Evolutionary conservation across 106 monocot species (phyloP).

Genomic region (Posidonia australis): DNA sequence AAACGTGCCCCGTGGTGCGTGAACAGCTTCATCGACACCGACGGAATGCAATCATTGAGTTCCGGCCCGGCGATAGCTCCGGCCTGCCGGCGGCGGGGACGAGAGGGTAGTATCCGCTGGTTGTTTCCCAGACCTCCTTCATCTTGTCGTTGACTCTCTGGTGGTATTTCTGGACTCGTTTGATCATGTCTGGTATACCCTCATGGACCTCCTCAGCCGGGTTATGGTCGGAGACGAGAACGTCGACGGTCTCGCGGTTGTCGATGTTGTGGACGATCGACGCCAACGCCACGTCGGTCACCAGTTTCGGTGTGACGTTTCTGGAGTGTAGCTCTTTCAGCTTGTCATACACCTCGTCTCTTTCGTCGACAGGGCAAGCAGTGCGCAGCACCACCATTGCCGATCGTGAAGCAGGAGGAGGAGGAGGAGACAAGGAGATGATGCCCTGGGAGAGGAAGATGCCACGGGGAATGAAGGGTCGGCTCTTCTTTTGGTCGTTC

Average conservation of each 20-base stretch:
- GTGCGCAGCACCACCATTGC: slow-evolving; percentile 1
- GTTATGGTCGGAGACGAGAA: neutral
- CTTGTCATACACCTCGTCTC: neutral
- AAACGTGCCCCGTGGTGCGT: neutral
- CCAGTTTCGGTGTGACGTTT: neutral
- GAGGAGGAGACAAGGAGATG: neutral
- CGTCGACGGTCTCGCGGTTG: neutral
- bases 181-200: neutral
- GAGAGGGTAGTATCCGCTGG: neutral
- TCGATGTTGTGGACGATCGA: neutral
- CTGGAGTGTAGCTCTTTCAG: neutral
- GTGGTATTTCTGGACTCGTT: neutral
- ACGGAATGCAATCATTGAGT: neutral
- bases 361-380: too few relatives aligned
- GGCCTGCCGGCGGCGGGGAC: neutral
- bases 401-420: neutral
- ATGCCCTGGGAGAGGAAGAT: neutral
- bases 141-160: neutral
- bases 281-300: neutral
- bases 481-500: too few relatives aligned
- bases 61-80: neutral
- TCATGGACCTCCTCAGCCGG: neutral
- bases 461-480: neutral
- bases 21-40: neutral
- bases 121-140: neutral